A percentile compares a stretch with the other conserved stretches of the same genome.
These are phyloP conservation scores for Nannizzia gypsea DNA, from an alignment of 2,329 filamentous ascomycete genomes.

Conservation along the genomic window DNA sequence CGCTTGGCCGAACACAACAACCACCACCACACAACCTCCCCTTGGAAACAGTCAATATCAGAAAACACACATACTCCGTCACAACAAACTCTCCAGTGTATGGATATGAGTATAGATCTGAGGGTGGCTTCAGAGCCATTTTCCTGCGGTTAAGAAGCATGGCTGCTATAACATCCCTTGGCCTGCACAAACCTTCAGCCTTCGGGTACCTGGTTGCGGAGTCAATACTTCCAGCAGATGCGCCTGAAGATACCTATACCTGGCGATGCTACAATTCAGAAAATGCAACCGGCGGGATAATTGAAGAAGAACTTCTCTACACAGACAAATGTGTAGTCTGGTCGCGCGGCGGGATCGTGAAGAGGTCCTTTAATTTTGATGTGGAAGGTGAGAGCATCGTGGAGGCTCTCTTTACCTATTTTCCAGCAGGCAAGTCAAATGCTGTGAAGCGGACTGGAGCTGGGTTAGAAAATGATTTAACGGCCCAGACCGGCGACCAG, in stretches of 20 bases:
- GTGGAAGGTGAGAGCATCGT: constrained; percentile 73
- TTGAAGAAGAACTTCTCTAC: constrained; percentile 68
- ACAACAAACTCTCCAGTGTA: not conserved
- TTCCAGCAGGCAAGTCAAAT: constrained; percentile 42
- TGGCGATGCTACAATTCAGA: constrained; percentile 56
- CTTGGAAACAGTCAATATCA: not conserved
- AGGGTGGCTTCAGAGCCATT: not conserved
- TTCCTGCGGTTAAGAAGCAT: constrained; percentile 40
- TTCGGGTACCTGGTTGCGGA: constrained; percentile 75
- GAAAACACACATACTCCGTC: not conserved
- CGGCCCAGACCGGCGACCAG: not conserved
- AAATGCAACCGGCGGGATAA: constrained; percentile 32
- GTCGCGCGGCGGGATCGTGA: constrained; percentile 75
- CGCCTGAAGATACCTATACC: constrained; percentile 51
- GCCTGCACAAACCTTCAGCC: constrained; percentile 77
- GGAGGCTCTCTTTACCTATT: constrained; percentile 78
- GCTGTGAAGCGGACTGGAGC: constrained; percentile 9
- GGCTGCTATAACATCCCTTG: constrained; percentile 83
- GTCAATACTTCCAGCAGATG: constrained; percentile 58
- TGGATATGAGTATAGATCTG: not conserved
- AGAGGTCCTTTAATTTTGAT: constrained; percentile 75
- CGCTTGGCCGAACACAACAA: not conserved
- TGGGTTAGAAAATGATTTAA: not conserved
- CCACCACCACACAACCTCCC: not conserved
- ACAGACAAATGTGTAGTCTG: constrained; percentile 71